Evolutionary conservation across 352 stramenopile species (phyloP).

Genomic region (Phytopythium chamaehyphon): DNA sequence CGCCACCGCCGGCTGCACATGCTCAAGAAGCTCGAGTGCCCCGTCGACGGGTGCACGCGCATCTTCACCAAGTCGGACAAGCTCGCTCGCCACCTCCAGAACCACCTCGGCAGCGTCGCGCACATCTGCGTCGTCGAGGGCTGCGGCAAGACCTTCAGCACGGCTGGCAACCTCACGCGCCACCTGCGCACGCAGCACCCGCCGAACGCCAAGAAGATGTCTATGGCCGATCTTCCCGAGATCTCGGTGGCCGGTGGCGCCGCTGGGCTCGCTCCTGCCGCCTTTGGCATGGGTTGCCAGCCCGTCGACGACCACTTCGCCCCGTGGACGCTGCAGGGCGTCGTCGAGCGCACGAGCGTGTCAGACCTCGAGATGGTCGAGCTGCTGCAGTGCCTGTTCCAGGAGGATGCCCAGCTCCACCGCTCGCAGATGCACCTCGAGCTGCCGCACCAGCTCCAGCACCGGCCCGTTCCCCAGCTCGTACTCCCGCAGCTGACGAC

Average conservation of each 20-base stretch:
- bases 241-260: no score
- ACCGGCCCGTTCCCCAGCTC: neutral
- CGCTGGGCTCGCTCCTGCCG: neutral
- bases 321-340: constrained; percentile 18
- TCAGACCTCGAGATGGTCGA: constrained; percentile 42
- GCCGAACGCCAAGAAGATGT: constrained; percentile 25
- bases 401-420: constrained; percentile 16
- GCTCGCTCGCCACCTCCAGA: constrained; percentile 42
- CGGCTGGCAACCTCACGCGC: constrained; percentile 59
- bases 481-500: neutral
- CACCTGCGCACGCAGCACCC: constrained; percentile 65
- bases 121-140: constrained; percentile 52
- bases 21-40: constrained; percentile 45
- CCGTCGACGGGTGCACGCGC: constrained; percentile 38
- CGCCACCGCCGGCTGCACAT: constrained; percentile 49
- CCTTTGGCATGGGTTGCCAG: constrained; percentile 11
- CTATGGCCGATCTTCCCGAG: constrained; percentile 8
- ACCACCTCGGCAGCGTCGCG: constrained; percentile 47
- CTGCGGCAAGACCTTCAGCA: constrained; percentile 67
- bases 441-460: neutral
- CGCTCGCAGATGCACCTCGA: constrained; percentile 1
- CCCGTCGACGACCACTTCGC: constrained; percentile 21
- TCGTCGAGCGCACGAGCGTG: constrained; percentile 18
- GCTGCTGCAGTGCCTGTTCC: constrained; percentile 39
- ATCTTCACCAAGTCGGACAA: constrained; percentile 55